Base-by-base conservation (phyloP, 176 grass and related monocot species). In the Melocanna baccifera region DNA sequence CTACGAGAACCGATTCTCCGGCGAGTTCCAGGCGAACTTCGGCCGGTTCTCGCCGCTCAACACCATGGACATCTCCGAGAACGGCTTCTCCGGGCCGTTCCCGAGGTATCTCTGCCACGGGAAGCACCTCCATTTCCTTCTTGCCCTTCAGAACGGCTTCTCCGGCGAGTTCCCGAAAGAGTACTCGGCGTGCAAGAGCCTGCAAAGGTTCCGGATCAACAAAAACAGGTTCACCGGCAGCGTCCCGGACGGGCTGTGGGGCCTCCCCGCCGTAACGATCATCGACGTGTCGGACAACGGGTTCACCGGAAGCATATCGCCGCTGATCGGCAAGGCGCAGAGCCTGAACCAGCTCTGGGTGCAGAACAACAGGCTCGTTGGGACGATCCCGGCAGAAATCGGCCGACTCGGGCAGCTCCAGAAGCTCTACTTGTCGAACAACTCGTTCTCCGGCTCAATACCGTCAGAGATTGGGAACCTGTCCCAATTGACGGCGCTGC, bases 21-120 rank as follows among this genome's bases (percentile, higher is more conserved):
- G 95, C 52, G 65, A 78, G 73, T 81, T 97, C 75, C 95, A 91
- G 29, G 42, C 66, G 30, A 90, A 93, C 77, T 88, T 97, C 22
- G 95, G 95, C 45, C 91, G 80, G 66, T 94, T 87, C 65, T 81
- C 95, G 36, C 82, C 87, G 46, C 92, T 94, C 16, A 83, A 72
- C 22, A 89, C 63, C 81, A 56, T 97, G 4, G 95, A 97, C 84
- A 94, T 97, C 62, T 97, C 95, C 9, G 91, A 91, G 85, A 97
- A 97, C 77, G 65, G 23, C 26, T 91, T 97, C 82, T 71, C 83
- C 1, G 92, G 95, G 9, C 51, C 74, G 7, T 93, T 97, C 69
- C 95, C 95, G 19, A 88, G 81, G 83, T 81, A 86, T 74, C 51
- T 97, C 12, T 97, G 95, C 79, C 22, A 73, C 9, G 80, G 88